phyloP scores from a whole-genome alignment of 1,139 yeast genomes.

The Geotrichum candidum region DNA sequence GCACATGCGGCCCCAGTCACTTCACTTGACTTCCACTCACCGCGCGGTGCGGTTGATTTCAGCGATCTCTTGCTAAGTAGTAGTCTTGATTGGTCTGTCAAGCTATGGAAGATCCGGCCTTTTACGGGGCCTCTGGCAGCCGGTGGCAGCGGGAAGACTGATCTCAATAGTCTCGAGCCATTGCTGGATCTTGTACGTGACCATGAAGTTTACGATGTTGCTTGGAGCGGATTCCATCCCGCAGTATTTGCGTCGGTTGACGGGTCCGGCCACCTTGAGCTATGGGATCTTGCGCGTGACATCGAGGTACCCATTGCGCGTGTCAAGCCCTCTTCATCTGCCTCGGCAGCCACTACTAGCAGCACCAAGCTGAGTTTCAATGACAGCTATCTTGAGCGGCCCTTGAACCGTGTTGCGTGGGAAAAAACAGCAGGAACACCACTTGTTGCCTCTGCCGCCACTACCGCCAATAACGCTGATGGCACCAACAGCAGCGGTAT shows the following conservation, averaged over 20 bases:
- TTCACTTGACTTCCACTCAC: slow-evolving; percentile 32
- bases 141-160: not conserved
- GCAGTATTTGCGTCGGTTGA: slow-evolving; percentile 49
- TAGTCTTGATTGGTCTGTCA: slow-evolving; percentile 42
- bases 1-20: slow-evolving; percentile 40
- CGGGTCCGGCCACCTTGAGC: slow-evolving; percentile 43
- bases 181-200: slow-evolving; percentile 29
- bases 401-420: slow-evolving; percentile 16
- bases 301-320: slow-evolving; percentile 40
- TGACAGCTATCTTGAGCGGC: slow-evolving; percentile 9
- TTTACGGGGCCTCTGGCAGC: slow-evolving; percentile 18
- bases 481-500: not conserved
- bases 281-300: slow-evolving; percentile 48
- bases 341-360: not conserved
- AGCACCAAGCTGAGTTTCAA: not conserved
- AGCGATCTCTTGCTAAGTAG: slow-evolving; percentile 35
- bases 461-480: not conserved
- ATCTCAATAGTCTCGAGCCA: slow-evolving; percentile 15
- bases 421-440: not conserved
- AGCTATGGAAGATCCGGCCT: slow-evolving; percentile 35
- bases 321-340: not conserved
- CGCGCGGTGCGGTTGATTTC: slow-evolving; percentile 29
- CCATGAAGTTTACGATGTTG: slow-evolving; percentile 42
- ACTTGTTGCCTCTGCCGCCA: slow-evolving; percentile 6
- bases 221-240: slow-evolving; percentile 41